Base-by-base conservation (phyloP, 176 grass and related monocot species). In the Hordeum vulgare region DNA sequence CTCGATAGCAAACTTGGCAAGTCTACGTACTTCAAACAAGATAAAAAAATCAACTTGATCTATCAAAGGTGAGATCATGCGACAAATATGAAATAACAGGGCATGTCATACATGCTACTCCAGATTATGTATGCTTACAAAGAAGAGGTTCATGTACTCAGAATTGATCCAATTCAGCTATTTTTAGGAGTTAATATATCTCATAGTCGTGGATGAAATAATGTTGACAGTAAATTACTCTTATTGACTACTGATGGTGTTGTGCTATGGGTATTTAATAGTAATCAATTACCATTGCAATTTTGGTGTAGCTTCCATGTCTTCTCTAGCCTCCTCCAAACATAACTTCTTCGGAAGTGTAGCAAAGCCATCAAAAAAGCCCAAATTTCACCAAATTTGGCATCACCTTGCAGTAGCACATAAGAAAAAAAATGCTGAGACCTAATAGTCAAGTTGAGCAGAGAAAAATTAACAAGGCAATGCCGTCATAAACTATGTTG, bases 391-490 rank as follows among this genome's bases (percentile, higher is more conserved):
- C n/a, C n/a, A n/a, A n/a, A n/a, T n/a, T n/a, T n/a, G n/a, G n/a
- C n/a, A n/a, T n/a, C n/a, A n/a, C n/a, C n/a, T n/a, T n/a, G 58
- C 11, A 67, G 17, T 45, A 67, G 13, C 61, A 66, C 25, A 79
- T 75, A 65, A 21, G 18, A 80, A 58, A 15, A 49, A 81, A 49
- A 5, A 76, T 45, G n/a, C n/a, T n/a, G n/a, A 71, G 75, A 85
- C 11, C 7, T 89, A 85, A 82, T 53, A 1, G 14, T 76, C 77
- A 84, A 56, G 45, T 76, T 81, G 42, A 29, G 35, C 37, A 75
- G 71, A 1, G 40, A 76, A 79, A 41, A 89, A 89, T 25, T n/a
- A 76, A 51, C 70, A 89, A 39, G 6, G 49, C 82, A 70, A 89
- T 69, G 39, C 85, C 87, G 29, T 85, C 77, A 81, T 89, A 44